Conservation (phyloP, 2,329 filamentous ascomycete species). For the Fusarium sp. region DNA sequence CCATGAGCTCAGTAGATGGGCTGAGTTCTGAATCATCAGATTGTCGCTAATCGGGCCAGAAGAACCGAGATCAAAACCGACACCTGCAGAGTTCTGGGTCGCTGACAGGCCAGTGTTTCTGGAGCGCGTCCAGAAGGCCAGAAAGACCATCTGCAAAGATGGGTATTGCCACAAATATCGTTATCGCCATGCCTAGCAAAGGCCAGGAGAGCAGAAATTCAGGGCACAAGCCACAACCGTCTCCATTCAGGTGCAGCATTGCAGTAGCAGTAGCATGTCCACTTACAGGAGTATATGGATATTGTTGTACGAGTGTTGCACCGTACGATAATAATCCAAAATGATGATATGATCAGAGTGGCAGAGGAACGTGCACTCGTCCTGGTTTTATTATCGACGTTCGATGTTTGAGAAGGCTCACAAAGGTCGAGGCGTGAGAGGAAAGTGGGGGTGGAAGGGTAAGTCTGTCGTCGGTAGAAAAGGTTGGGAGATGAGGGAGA, state of each 20-base stretch:
- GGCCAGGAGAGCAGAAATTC: constrained; percentile 22
- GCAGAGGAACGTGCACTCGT: constrained; percentile 49
- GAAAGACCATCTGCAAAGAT: constrained; percentile 31
- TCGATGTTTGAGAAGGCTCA: constrained; percentile 39
- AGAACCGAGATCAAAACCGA: constrained; percentile 30
- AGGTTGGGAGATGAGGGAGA: constrained; percentile 34
- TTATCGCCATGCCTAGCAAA: constrained; percentile 20
- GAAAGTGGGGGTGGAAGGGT: constrained; percentile 16
- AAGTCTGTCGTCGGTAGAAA: constrained; percentile 27
- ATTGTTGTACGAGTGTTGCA: constrained; percentile 48
- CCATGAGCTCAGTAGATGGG: constrained; percentile 40
- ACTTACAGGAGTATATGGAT: constrained; percentile 45
- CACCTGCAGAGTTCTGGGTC: constrained; percentile 21
- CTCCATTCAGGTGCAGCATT: constrained; percentile 42
- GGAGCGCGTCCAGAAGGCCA: constrained; percentile 18
- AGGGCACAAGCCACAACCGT: constrained; percentile 36
- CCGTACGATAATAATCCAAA: constrained; percentile 50
- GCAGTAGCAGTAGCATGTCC: constrained; percentile 27
- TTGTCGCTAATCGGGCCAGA: constrained; percentile 43
- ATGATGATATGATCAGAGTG: constrained; percentile 47
- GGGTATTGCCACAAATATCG: constrained; percentile 36
- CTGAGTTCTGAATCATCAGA: constrained; percentile 40
- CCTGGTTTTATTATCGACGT: constrained; percentile 37
- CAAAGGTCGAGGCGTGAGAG: constrained; percentile 30
- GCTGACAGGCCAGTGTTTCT: constrained; percentile 13